Conservation (phyloP, 163 green algal genomes). For the Coccomyxa subellipsoidea region DNA sequence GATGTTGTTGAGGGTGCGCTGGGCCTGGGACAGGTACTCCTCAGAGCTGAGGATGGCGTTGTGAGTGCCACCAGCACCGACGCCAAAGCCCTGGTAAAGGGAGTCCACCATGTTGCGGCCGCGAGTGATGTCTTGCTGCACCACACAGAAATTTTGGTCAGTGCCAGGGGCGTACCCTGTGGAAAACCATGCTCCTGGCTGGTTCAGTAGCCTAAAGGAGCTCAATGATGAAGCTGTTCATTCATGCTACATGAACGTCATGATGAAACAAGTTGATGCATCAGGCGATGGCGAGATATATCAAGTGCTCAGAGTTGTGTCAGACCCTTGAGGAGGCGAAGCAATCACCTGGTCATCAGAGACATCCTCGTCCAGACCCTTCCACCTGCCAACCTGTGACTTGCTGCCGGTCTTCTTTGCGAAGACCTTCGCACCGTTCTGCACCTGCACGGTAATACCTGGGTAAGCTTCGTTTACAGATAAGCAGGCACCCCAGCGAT, state of each 20-base stretch:
- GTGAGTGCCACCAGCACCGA: constrained; percentile 74
- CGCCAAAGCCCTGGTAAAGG: constrained; percentile 85
- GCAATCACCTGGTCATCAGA: constrained; percentile 88
- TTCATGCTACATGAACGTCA: no score
- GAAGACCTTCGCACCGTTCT: constrained; percentile 23
- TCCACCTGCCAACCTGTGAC: constrained; percentile 69
- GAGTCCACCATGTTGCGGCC: constrained; percentile 89
- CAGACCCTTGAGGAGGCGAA: no score
- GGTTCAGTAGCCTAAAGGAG: no score
- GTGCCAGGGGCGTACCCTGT: no score
- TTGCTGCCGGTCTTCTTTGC: constrained; percentile 27
- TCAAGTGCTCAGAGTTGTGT: no score
- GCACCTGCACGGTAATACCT: constrained; percentile 19
- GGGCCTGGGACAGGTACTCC: constrained; percentile 86
- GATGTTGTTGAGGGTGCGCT: constrained; percentile 86
- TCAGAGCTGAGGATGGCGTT: constrained; percentile 83
- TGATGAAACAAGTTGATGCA: not conserved
- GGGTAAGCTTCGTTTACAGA: no score
- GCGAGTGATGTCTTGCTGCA: constrained; percentile 95
- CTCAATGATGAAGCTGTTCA: no score
- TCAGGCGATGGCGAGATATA: no score
- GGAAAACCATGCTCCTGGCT: no score
- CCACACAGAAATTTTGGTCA: not conserved
- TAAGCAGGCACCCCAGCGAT: no score
- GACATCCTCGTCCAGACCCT: constrained; percentile 74